These are phyloP conservation scores for Dictyostelium capitatum DNA, from an alignment of 78 protist genomes.

Conservation along the genomic window DNA sequence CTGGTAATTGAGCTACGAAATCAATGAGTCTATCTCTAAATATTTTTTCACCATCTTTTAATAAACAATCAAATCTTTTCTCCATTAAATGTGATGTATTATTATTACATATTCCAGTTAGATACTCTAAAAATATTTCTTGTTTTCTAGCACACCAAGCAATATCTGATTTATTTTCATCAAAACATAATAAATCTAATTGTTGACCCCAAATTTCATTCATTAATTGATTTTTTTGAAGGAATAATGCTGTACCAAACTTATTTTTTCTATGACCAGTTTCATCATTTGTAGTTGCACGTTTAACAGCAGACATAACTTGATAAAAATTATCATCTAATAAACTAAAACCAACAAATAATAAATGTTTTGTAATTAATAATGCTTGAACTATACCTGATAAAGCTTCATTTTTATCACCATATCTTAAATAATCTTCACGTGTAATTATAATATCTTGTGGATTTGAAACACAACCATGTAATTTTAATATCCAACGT, in stretches of 20 bases:
- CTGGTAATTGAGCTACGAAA: conserved; percentile 32
- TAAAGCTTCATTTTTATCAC: conserved; percentile 73
- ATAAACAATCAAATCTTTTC: conserved; percentile 55
- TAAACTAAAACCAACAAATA: conserved; percentile 88
- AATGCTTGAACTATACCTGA: conserved; percentile 85
- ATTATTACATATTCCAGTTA: background rate
- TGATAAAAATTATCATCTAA: conserved; percentile 86
- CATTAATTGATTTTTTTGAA: conserved; percentile 65
- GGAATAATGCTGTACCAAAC: conserved; percentile 54
- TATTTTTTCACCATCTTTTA: conserved; percentile 65
- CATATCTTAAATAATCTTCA: conserved; percentile 71
- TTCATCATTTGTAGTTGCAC: background rate
- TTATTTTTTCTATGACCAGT: background rate
- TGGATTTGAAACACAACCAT: conserved; percentile 85
- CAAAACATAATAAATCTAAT: conserved; percentile 51
- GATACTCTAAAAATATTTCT: conserved; percentile 72
- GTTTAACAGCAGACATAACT: conserved; percentile 62
- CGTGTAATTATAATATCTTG: conserved; percentile 86
- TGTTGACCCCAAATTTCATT: conserved; percentile 74
- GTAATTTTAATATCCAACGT: conserved; percentile 85
- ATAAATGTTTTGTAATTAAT: conserved; percentile 83
- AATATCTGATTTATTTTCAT: background rate
- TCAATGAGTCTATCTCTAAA: conserved; percentile 39
- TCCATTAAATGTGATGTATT: conserved; percentile 72
- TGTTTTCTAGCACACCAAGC: conserved; percentile 71